These are phyloP conservation scores for Aureobasidium pullulans DNA, from an alignment of 2,329 filamentous ascomycete species.

Conservation along the genomic window DNA sequence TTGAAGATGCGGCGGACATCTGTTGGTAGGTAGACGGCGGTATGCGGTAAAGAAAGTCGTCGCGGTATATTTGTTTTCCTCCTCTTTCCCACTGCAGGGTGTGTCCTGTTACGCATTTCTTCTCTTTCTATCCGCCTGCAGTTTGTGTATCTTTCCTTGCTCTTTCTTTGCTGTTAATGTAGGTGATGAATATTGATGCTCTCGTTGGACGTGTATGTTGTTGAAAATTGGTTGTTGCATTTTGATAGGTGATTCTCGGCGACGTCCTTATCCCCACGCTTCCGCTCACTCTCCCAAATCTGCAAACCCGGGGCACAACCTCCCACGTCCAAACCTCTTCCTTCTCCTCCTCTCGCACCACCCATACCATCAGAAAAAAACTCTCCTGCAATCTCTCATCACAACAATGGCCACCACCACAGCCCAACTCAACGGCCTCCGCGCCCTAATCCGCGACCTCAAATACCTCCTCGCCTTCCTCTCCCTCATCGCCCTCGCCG, in stretches of 20 bases:
- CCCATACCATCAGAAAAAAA: background rate
- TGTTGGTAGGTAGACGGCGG: no score
- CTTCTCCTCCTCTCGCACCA: background rate
- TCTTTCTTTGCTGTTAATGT: background rate
- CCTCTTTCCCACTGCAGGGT: constrained; percentile 1
- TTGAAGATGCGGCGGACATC: no score
- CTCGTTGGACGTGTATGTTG: background rate
- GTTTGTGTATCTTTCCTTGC: background rate
- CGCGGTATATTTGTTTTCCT: background rate
- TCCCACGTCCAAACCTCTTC: background rate
- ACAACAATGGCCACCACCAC: background rate
- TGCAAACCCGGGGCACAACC: no score
- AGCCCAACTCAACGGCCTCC: background rate
- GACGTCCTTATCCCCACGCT: no score
- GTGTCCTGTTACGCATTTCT: background rate
- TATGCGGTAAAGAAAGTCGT: no score
- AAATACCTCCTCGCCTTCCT: background rate
- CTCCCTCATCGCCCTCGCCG: background rate
- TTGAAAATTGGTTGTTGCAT: background rate
- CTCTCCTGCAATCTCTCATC: background rate
- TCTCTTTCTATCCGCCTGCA: background rate
- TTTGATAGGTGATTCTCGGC: background rate
- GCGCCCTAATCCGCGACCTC: background rate
- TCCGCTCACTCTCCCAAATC: no score
- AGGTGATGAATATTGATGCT: no score